Evolutionary conservation across 1,284 basidiomycete species (phyloP).

Genomic region (Trametes versicolor): DNA sequence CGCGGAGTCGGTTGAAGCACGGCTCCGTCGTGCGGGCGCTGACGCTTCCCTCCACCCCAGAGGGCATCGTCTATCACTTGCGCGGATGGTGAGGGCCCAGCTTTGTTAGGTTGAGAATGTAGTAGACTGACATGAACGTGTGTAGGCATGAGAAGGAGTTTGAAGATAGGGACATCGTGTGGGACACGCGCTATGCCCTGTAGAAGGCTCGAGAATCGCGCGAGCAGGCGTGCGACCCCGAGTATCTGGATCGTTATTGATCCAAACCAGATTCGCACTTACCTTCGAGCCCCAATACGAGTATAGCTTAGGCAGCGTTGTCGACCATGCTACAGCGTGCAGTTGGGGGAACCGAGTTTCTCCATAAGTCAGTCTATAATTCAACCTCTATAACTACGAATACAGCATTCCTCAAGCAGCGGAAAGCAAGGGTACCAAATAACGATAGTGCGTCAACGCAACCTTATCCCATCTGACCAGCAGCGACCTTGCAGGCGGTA

Average conservation of each 20-base stretch:
- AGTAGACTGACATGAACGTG: background rate
- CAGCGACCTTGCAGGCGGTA: background rate
- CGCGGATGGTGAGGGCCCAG: background rate
- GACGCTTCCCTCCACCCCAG: background rate
- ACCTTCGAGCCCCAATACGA: too few species aligned
- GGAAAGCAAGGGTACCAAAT: background rate
- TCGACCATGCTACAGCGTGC: too few species aligned
- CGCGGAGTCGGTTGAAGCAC: background rate
- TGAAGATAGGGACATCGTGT: background rate
- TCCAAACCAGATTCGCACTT: too few species aligned
- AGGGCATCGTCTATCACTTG: background rate
- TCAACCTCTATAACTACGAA: too few species aligned
- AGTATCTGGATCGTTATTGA: too few species aligned
- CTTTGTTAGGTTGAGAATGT: background rate
- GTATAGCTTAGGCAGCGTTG: too few species aligned
- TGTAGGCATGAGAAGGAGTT: slow-evolving; percentile 5
- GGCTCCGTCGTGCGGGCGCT: background rate
- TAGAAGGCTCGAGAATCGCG: too few species aligned
- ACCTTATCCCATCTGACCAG: background rate
- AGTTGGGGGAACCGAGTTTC: too few species aligned
- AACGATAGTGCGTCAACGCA: background rate
- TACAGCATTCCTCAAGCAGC: too few species aligned
- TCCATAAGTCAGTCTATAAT: too few species aligned
- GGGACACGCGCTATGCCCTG: background rate
- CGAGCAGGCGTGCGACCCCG: too few species aligned